phyloP scores from a whole-genome alignment of 305 asterid genomes.

The Salvia sclarea region DNA sequence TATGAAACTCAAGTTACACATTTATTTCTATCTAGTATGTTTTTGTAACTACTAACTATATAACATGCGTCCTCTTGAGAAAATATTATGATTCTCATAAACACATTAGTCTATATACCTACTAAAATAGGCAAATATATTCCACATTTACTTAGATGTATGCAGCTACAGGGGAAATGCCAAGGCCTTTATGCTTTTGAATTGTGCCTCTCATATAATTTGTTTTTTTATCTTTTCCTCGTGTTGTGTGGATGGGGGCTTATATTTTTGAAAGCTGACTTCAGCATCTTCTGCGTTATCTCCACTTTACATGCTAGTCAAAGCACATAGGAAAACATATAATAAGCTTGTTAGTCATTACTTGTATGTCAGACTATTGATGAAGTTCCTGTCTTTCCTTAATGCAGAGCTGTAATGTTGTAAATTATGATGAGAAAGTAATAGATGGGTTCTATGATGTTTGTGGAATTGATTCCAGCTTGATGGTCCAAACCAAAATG shows the following conservation, averaged over 20 bases:
- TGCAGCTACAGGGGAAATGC: slow-evolving; percentile 4
- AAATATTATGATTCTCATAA: not conserved
- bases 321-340: not conserved
- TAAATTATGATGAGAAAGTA: slow-evolving; percentile 93
- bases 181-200: slow-evolving; percentile 13
- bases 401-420: slow-evolving; percentile 86
- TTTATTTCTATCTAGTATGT: slow-evolving; percentile 9
- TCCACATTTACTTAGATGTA: not conserved
- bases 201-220: not conserved
- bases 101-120: slow-evolving; percentile 3
- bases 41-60: not conserved
- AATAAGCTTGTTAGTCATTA: slow-evolving; percentile 5
- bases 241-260: not conserved
- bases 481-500: slow-evolving; percentile 67
- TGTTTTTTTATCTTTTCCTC: not conserved
- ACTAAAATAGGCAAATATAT: not conserved
- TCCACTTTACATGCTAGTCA: not conserved
- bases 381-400: slow-evolving; percentile 22
- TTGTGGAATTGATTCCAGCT: slow-evolving; percentile 72
- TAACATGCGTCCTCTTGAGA: not conserved
- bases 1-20: slow-evolving; percentile 2
- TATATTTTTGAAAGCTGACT: not conserved
- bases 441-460: slow-evolving; percentile 97
- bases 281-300: slow-evolving; percentile 17
- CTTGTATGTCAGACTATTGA: slow-evolving; percentile 24